Percentiles rank a stretch among this genome's conserved stretches.
These are phyloP conservation scores for Moringa oleifera DNA, from an alignment of 345 rosid genomes.

Conservation along the genomic window DNA sequence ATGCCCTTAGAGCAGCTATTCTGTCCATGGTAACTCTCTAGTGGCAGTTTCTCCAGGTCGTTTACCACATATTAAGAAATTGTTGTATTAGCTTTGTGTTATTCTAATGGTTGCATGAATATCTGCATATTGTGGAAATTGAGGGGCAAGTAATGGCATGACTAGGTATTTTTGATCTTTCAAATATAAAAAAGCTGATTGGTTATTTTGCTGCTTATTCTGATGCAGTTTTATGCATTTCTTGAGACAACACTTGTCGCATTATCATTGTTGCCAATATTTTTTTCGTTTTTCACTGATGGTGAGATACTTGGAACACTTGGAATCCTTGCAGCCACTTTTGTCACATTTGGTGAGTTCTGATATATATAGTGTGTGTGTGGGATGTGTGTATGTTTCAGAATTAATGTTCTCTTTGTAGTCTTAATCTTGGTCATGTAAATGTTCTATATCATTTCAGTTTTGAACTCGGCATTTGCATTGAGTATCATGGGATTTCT, in stretches of 20 bases:
- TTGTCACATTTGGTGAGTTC: constrained; percentile 66
- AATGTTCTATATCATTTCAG: constrained; percentile 30
- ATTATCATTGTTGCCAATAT: constrained; percentile 53
- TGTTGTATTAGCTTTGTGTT: neutral
- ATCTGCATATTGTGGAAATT: neutral
- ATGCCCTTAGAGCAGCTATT: neutral
- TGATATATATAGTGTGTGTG: neutral
- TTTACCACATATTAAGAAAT: neutral
- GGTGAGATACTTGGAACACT: constrained; percentile 61
- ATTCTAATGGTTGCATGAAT: neutral
- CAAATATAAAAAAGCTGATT: constrained; percentile 2
- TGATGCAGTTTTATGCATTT: constrained; percentile 81
- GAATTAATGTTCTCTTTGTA: neutral
- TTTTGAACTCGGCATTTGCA: constrained; percentile 69
- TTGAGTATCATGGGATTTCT: constrained; percentile 79
- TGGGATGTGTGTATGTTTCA: no score
- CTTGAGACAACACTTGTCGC: constrained; percentile 72
- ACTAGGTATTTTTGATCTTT: no score
- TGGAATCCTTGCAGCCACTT: constrained; percentile 61
- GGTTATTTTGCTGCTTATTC: constrained; percentile 9
- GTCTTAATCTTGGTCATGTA: neutral
- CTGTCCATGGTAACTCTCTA: neutral
- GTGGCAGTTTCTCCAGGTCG: constrained; percentile 5
- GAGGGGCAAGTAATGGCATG: neutral
- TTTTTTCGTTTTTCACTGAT: constrained; percentile 63